Conservation (phyloP, 345 rosid genomes). For the Trapa bicornis region DNA sequence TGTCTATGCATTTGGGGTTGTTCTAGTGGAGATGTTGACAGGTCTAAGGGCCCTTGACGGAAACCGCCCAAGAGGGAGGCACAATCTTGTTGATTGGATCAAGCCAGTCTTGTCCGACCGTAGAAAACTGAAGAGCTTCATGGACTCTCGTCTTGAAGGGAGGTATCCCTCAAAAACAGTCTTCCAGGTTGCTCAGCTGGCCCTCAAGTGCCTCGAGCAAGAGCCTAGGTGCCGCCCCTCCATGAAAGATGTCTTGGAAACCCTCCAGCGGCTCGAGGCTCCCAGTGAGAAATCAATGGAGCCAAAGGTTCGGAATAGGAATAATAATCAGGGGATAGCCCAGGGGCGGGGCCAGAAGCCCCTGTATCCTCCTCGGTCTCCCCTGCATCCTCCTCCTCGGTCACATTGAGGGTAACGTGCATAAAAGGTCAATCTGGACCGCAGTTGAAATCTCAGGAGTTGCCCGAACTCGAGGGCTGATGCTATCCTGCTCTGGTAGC, state of each 20-base stretch:
- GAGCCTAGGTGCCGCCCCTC: conserved; percentile 75
- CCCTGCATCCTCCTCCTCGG: conserved; percentile 34
- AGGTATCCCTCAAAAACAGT: conserved; percentile 64
- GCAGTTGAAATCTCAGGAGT: neutral
- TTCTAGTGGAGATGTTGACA: conserved; percentile 73
- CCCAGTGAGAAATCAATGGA: conserved; percentile 36
- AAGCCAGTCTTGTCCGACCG: conserved; percentile 59
- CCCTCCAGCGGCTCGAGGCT: conserved; percentile 47
- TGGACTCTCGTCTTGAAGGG: conserved; percentile 73
- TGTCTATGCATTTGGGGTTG: conserved; percentile 88
- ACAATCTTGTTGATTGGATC: conserved; percentile 66
- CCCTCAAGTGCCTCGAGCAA: conserved; percentile 51
- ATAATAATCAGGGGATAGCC: conserved; percentile 19
- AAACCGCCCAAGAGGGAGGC: conserved; percentile 65
- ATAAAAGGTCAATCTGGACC: neutral
- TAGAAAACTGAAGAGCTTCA: conserved; percentile 52
- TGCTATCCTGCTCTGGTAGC: neutral
- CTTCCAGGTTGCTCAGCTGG: conserved; percentile 51
- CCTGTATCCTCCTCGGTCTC: neutral
- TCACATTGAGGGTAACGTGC: conserved; percentile 12
- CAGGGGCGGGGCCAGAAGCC: conserved; percentile 16
- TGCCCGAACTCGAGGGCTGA: neutral
- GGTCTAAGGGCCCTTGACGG: conserved; percentile 70
- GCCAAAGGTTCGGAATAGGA: conserved; percentile 31
- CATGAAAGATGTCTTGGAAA: conserved; percentile 73